Base-by-base conservation (phyloP, 2,329 filamentous ascomycete genomes). In the Scedosporium dehoogii region DNA sequence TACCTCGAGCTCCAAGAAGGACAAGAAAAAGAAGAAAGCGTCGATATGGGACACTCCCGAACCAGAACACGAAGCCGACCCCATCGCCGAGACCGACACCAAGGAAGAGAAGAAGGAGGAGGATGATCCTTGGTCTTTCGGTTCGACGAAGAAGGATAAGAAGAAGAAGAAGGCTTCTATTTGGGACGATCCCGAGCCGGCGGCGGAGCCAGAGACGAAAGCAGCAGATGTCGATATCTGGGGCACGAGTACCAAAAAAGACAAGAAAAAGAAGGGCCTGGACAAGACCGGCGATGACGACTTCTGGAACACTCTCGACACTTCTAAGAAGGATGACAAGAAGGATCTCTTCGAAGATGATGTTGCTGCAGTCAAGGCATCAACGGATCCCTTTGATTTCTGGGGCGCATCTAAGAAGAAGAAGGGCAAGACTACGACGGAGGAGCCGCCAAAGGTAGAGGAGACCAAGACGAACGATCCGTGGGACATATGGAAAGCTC, bases 1-100 rank as follows among this genome's bases (percentile, higher is more conserved):
- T 10, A 53, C 66, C 38, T 57, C 60, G 10, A 63, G 63, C 14
- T 66, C 68, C 41, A 67, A 68, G 65, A 73, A 69, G 63, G 67
- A 70, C 9, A 75, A 70, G 65, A 71, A 74, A 42, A 75, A 71
- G 64, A 71, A 73, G 59, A 70, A 61, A 65, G 48, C n/a, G 62
- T 51, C 16, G 7, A 23, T 55, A 23, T 55, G 51, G 51, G 51
- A 55, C 14, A 68, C 68, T 33, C 44, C 65, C 5, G 67, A 69
- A 33, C 62, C 64, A 6, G 65, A 59, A 48, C 42, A 51, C 12
- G 64, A 59, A 33, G 55, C 63, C 4, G 68, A 68, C 53, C 56
- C 65, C 10, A 64, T 66, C 25, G 56, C 61, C 6, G 67, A 68
- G 44, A 38, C 10, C 33, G 67, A 67, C 3, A 10, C 51, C 51